These are phyloP conservation scores for Acorus gramineus DNA, from an alignment of 106 monocot genomes.

Conservation along the genomic window DNA sequence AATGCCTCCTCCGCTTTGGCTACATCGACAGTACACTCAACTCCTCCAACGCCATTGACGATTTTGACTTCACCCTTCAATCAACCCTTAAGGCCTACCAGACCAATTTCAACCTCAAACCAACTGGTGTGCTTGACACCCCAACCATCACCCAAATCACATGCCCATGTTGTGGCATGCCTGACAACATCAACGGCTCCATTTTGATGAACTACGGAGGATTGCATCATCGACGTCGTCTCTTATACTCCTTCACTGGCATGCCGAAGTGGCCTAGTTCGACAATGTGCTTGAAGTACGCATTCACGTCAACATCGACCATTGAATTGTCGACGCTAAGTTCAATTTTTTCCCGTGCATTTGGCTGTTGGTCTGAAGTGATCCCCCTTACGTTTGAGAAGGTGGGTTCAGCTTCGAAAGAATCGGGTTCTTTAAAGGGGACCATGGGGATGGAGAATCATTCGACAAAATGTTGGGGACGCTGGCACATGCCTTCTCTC, in stretches of 20 bases:
- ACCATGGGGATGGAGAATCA: constrained; percentile 81
- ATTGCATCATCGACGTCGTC: constrained; percentile 26
- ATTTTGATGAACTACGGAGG: constrained; percentile 17
- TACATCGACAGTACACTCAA: constrained; percentile 39
- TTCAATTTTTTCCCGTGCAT: constrained; percentile 55
- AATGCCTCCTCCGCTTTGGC: constrained; percentile 61
- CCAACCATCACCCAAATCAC: constrained; percentile 51
- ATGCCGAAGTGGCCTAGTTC: constrained; percentile 47
- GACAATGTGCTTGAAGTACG: constrained; percentile 42
- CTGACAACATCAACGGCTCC: constrained; percentile 57
- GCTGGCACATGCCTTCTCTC: constrained; percentile 89
- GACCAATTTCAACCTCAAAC: constrained; percentile 46
- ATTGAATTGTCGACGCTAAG: constrained; percentile 24
- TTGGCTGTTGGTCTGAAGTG: constrained; percentile 60
- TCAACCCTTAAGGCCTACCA: constrained; percentile 63
- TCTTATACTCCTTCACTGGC: constrained; percentile 69
- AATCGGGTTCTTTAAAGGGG: constrained; percentile 63
- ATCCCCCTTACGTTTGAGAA: constrained; percentile 43
- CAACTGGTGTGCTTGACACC: constrained; percentile 54
- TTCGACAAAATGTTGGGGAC: constrained; percentile 82
- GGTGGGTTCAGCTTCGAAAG: constrained; percentile 8
- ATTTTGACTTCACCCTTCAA: constrained; percentile 27
- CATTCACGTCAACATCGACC: constrained; percentile 38
- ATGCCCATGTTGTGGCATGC: constrained; percentile 71
- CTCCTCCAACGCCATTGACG: constrained; percentile 61